Evolutionary conservation across 495 filamentous ascomycete species (phyloP).

Genomic region (Daldinia childiae): DNA sequence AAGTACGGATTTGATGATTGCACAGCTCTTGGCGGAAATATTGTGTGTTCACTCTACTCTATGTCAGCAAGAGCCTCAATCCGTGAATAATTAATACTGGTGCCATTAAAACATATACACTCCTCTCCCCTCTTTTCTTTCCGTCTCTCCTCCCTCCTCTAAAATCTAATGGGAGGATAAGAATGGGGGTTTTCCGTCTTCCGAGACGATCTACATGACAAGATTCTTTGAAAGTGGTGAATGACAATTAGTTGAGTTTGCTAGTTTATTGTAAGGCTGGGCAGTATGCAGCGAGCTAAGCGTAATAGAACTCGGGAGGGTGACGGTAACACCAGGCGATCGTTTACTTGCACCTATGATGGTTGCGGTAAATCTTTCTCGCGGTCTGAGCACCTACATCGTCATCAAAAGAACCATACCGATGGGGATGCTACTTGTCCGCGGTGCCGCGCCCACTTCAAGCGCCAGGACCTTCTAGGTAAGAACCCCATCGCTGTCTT

Average conservation of each 20-base stretch:
- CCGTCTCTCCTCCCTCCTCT: constrained; percentile 4
- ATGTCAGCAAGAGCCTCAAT: background rate
- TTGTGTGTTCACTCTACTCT: background rate
- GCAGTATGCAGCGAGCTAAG: constrained; percentile 39
- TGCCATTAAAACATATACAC: background rate
- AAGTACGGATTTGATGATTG: background rate
- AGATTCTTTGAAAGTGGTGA: constrained; percentile 40
- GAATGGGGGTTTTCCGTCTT: constrained; percentile 36
- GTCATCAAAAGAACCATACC: constrained; percentile 66
- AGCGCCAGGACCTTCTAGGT: constrained; percentile 65
- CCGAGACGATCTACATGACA: constrained; percentile 21
- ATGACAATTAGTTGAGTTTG: constrained; percentile 11
- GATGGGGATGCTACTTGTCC: constrained; percentile 64
- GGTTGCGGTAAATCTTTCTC: constrained; percentile 66
- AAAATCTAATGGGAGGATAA: background rate
- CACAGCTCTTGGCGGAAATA: background rate
- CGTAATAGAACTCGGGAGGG: constrained; percentile 20
- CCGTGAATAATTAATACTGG: background rate
- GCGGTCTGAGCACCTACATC: constrained; percentile 67
- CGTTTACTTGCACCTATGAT: constrained; percentile 46
- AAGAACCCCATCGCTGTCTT: constrained; percentile 22
- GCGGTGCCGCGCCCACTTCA: constrained; percentile 67
- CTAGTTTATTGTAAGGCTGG: constrained; percentile 3
- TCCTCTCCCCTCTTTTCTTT: background rate
- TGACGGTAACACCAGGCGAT: constrained; percentile 8